Percentiles rank a stretch among this genome's conserved stretches.
phyloP scores from a whole-genome alignment of 345 rosid genomes.

The Pistacia atlantica region DNA sequence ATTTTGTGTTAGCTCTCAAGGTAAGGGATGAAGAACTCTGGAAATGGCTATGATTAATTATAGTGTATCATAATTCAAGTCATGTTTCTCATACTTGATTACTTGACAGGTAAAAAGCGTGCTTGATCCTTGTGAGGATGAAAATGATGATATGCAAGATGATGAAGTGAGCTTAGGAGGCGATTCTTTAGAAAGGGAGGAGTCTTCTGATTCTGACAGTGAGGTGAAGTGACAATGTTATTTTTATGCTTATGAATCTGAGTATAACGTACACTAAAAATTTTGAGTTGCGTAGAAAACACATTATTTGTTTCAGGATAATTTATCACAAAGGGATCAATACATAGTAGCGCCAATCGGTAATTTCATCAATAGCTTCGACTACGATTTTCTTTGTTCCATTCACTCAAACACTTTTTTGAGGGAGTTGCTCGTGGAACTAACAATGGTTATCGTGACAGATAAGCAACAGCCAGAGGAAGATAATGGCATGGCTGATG shows the following conservation, averaged over 20 bases:
- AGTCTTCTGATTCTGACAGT: slow-evolving; percentile 73
- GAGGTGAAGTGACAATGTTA: slow-evolving; percentile 57
- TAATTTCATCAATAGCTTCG: slow-evolving; percentile 34
- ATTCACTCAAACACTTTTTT: background rate
- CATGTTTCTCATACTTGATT: slow-evolving; percentile 9
- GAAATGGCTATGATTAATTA: slow-evolving; percentile 16
- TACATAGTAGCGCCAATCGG: slow-evolving; percentile 71
- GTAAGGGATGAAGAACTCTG: slow-evolving; percentile 32
- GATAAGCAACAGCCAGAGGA: slow-evolving; percentile 59
- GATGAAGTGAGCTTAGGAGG: slow-evolving; percentile 67
- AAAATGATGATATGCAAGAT: slow-evolving; percentile 70
- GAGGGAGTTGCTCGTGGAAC: slow-evolving; percentile 10
- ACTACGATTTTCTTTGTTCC: background rate
- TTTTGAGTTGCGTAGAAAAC: background rate
- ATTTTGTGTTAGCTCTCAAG: slow-evolving; percentile 86
- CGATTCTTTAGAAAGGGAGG: slow-evolving; percentile 59
- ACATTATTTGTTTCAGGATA: slow-evolving; percentile 50
- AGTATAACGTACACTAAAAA: background rate
- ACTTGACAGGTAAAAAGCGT: slow-evolving; percentile 84
- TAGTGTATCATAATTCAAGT: background rate
- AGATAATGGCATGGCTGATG: slow-evolving; percentile 56
- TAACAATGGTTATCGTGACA: slow-evolving; percentile 37
- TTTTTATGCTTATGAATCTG: slow-evolving; percentile 16
- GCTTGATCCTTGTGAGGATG: slow-evolving; percentile 98
- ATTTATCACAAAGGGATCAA: slow-evolving; percentile 57